Percentiles rank a stretch among this genome's conserved stretches.
Evolutionary conservation across 768 basidiomycete genomes (phyloP).

Genomic region (Mycena rebaudengoi): DNA sequence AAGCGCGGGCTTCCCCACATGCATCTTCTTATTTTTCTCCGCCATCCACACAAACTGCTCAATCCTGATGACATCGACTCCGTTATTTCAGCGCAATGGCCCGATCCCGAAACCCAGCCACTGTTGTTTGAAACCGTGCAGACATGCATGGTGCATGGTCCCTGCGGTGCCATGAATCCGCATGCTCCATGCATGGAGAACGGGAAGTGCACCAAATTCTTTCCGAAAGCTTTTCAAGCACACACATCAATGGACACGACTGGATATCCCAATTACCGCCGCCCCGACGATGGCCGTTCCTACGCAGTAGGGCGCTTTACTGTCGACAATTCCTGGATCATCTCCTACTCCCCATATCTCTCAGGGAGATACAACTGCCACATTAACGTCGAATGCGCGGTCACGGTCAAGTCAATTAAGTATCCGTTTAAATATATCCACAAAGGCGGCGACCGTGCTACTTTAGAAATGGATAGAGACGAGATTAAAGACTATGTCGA

Average conservation of each 20-base stretch:
- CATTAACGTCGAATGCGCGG: constrained; percentile 49
- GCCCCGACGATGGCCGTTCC: constrained; percentile 21
- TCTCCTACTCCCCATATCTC: constrained; percentile 45
- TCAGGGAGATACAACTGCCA: constrained; percentile 44
- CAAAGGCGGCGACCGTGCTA: constrained; percentile 17
- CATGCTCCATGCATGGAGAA: too few species aligned
- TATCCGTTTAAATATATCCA: constrained; percentile 27
- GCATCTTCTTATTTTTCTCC: constrained; percentile 49
- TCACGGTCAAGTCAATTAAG: constrained; percentile 34
- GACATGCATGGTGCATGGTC: too few species aligned
- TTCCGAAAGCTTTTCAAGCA: too few species aligned
- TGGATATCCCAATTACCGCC: constrained; percentile 46
- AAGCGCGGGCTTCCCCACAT: constrained; percentile 54
- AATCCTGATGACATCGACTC: not conserved
- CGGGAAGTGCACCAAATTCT: too few species aligned
- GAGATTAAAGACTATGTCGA: constrained; percentile 26
- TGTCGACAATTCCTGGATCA: constrained; percentile 42
- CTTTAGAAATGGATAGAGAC: not conserved
- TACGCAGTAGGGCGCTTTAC: constrained; percentile 7
- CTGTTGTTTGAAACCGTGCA: too few species aligned
- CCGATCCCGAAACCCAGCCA: constrained; percentile 9
- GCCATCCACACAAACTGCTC: constrained; percentile 18
- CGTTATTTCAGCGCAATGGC: not conserved
- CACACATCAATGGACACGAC: too few species aligned
- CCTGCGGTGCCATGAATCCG: not conserved